Conservation (phyloP, 768 basidiomycete species). For the Tubosaeta sp. region DNA sequence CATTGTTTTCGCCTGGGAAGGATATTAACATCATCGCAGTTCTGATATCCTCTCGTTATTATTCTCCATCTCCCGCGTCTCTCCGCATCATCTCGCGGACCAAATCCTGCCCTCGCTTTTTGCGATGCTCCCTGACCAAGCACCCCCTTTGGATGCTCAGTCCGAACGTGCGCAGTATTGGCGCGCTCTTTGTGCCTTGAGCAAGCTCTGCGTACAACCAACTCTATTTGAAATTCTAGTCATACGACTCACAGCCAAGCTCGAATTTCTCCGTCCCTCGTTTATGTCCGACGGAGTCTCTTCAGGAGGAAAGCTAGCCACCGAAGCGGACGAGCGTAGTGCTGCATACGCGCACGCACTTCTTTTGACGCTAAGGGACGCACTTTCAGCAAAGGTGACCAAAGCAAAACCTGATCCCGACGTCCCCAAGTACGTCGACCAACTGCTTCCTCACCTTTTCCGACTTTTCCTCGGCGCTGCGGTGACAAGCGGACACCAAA, state of each 20-base stretch:
- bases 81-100: constrained; percentile 62
- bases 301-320: background rate
- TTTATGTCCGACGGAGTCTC: constrained; percentile 9
- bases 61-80: constrained; percentile 51
- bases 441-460: constrained; percentile 67
- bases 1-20: background rate
- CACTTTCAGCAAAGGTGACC: constrained; percentile 50
- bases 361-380: constrained; percentile 61
- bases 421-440: constrained; percentile 75
- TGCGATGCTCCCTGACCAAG: constrained; percentile 61
- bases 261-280: constrained; percentile 61
- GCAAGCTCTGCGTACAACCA: constrained; percentile 65
- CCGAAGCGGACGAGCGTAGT: constrained; percentile 49
- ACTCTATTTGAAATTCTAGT: constrained; percentile 83
- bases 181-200: constrained; percentile 63
- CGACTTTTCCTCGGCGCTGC: constrained; percentile 53
- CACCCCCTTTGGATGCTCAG: constrained; percentile 52
- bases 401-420: constrained; percentile 54
- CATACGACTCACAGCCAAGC: constrained; percentile 68
- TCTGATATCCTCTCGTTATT: constrained; percentile 58
- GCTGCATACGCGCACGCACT: constrained; percentile 86
- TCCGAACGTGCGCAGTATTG: constrained; percentile 61
- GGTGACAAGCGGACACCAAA: constrained; percentile 19
- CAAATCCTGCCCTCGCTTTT: constrained; percentile 83
- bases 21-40: constrained; percentile 33